These are phyloP conservation scores for Achaetomium macrosporum DNA, from an alignment of 2,329 filamentous ascomycete species.

Conservation along the genomic window DNA sequence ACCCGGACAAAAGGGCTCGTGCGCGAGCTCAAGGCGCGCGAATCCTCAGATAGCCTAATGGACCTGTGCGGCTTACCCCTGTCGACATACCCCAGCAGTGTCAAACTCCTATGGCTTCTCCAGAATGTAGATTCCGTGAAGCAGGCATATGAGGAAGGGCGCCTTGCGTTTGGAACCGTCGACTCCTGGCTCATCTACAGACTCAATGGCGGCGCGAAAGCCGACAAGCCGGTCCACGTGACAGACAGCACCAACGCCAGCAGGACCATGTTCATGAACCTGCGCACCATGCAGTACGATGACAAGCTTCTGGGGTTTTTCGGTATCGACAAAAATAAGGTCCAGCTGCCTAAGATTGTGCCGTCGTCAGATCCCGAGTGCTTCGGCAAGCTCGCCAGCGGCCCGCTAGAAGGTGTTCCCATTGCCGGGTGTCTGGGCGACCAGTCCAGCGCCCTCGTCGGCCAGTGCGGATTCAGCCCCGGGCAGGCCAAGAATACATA, in stretches of 20 bases:
- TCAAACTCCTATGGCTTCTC: slow-evolving; percentile 80
- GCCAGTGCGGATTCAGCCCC: slow-evolving; percentile 75
- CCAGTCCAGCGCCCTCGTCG: slow-evolving; percentile 79
- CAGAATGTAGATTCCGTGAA: slow-evolving; percentile 64
- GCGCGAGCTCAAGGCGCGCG: slow-evolving; percentile 63
- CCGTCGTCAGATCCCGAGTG: slow-evolving; percentile 68
- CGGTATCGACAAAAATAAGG: slow-evolving; percentile 59
- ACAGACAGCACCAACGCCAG: slow-evolving; percentile 86
- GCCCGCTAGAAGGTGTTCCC: slow-evolving; percentile 60
- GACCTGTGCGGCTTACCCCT: slow-evolving; percentile 74
- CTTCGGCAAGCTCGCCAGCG: slow-evolving; percentile 62
- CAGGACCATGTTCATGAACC: slow-evolving; percentile 91
- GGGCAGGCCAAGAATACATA: slow-evolving; percentile 89
- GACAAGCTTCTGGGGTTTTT: slow-evolving; percentile 74
- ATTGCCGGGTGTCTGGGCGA: slow-evolving; percentile 85
- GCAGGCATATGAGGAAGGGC: slow-evolving; percentile 68
- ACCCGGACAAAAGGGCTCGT: slow-evolving; percentile 69
- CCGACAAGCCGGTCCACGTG: slow-evolving; percentile 58
- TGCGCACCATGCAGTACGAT: slow-evolving; percentile 74
- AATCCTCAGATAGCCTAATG: slow-evolving; percentile 62
- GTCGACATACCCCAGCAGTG: slow-evolving; percentile 81
- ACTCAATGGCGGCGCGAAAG: slow-evolving; percentile 66
- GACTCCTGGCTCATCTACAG: slow-evolving; percentile 85
- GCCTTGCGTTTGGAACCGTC: slow-evolving; percentile 78
- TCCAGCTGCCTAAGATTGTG: slow-evolving; percentile 75